These are phyloP conservation scores for Nicotiana noctiflora DNA, from an alignment of 257 asterid genomes.

Conservation along the genomic window DNA sequence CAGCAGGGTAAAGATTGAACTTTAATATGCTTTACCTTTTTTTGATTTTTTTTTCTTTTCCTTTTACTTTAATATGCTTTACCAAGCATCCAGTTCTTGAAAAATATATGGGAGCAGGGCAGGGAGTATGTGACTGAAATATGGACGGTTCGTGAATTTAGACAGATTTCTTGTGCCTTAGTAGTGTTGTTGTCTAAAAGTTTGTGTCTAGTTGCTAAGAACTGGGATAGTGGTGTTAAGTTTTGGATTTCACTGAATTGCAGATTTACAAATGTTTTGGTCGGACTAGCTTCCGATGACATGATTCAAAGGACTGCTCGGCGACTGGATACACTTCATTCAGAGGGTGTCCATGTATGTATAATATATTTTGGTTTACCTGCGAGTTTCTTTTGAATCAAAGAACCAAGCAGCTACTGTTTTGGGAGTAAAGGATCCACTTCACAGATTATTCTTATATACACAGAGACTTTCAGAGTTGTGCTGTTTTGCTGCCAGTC, in stretches of 20 bases:
- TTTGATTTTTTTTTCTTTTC: not conserved
- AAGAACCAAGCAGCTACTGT: not conserved
- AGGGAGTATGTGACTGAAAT: not conserved
- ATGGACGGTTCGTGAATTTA: not conserved
- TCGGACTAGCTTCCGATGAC: slow-evolving; percentile 76
- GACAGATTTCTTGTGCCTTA: not conserved
- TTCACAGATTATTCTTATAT: slow-evolving; percentile 13
- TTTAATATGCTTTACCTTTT: not conserved
- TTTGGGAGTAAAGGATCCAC: not conserved
- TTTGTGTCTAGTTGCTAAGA: not conserved
- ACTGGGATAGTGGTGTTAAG: not conserved
- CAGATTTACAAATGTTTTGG: slow-evolving; percentile 83
- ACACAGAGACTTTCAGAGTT: slow-evolving; percentile 90
- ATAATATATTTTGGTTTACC: slow-evolving; percentile 9
- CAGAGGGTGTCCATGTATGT: slow-evolving; percentile 98
- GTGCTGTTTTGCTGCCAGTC: slow-evolving; percentile 89
- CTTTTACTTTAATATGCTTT: not conserved
- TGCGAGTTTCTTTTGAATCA: not conserved
- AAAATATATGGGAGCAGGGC: not conserved
- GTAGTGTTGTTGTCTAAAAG: not conserved
- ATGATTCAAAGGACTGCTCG: slow-evolving; percentile 66
- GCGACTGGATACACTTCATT: slow-evolving; percentile 90
- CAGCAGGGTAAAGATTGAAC: slow-evolving; percentile 63
- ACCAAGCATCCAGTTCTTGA: not conserved
- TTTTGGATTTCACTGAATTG: slow-evolving; percentile 10